Evolutionary conservation across 1,139 yeast genomes (phyloP).

Genomic region (Magnusiomyces paraingens): DNA sequence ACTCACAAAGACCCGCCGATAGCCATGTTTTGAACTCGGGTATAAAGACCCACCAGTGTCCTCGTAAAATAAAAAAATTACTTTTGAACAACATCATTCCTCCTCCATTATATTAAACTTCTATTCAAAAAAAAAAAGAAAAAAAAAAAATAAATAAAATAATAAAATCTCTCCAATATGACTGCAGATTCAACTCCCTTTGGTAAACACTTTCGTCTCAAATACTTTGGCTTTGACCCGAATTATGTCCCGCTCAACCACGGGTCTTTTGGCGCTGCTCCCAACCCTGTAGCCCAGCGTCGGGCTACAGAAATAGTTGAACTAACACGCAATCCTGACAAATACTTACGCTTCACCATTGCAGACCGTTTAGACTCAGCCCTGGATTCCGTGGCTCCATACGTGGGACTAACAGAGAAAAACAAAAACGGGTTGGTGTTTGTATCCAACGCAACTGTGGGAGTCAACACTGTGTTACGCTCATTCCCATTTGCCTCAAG

Average conservation of each 20-base stretch:
- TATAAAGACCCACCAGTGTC: neutral
- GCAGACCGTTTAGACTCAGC: constrained; percentile 29
- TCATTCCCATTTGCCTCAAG: constrained; percentile 47
- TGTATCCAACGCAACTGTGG: constrained; percentile 55
- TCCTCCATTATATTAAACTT: too few relatives aligned
- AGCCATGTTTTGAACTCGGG: too few relatives aligned
- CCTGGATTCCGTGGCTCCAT: constrained; percentile 33
- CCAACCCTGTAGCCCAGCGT: constrained; percentile 20
- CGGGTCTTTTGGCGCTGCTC: constrained; percentile 26
- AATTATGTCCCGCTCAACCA: constrained; percentile 23
- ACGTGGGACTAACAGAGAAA: neutral
- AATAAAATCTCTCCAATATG: neutral
- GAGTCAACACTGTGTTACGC: constrained; percentile 52
- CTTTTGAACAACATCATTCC: neutral
- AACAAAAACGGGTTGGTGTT: constrained; percentile 41
- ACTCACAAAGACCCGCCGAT: too few relatives aligned
- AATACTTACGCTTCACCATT: constrained; percentile 31
- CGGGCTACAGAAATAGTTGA: constrained; percentile 17
- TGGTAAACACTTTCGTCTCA: constrained; percentile 46
- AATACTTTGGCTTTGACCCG: constrained; percentile 38
- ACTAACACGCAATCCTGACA: constrained; percentile 41
- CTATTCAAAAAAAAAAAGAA: too few relatives aligned
- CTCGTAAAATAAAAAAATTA: too few relatives aligned
- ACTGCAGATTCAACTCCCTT: constrained; percentile 28
- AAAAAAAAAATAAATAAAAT: too few relatives aligned